A percentile compares a stretch with the other conserved stretches of the same genome.
Evolutionary conservation across 805 yeast genomes (phyloP).

Genomic region (Wickerhamiella parazyma): DNA sequence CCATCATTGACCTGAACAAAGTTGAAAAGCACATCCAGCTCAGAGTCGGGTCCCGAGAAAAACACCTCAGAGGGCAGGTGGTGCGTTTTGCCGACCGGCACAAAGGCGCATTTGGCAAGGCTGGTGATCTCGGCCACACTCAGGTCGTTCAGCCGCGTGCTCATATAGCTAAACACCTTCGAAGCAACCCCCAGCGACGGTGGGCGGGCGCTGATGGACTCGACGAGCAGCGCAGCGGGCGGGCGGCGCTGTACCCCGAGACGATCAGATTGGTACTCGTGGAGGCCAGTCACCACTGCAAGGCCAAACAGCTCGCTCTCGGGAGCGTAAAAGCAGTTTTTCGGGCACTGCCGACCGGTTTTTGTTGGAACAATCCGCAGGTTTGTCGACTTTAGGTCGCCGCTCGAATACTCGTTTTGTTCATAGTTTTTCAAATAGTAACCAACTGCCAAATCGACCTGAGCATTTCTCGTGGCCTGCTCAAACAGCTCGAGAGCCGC

Average conservation of each 20-base stretch:
- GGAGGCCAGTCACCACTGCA: conserved; percentile 20
- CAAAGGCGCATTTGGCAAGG: conserved; percentile 17
- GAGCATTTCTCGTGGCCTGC: conserved; percentile 10
- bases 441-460: conserved; percentile 17
- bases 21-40: conserved; percentile 11
- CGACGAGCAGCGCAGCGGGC: conserved; percentile 14
- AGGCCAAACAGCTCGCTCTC: conserved; percentile 22
- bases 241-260: conserved; percentile 25
- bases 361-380: conserved; percentile 17
- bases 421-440: conserved; percentile 22
- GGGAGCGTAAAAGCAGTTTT: conserved; percentile 18
- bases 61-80: conserved; percentile 20
- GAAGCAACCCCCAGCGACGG: conserved; percentile 10
- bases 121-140: conserved; percentile 12
- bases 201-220: conserved; percentile 16
- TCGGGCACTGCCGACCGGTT: conserved; percentile 14
- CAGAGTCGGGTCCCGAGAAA: conserved; percentile 13
- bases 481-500: conserved; percentile 17
- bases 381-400: neutral
- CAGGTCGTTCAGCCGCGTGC: conserved; percentile 19
- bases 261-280: conserved; percentile 19
- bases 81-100: conserved; percentile 18
- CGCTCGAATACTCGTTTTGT: conserved; percentile 15
- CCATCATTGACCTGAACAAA: conserved; percentile 9
- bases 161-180: conserved; percentile 22